These are phyloP conservation scores for Candida nitratophila DNA, from an alignment of 805 yeast genomes.

Conservation along the genomic window DNA sequence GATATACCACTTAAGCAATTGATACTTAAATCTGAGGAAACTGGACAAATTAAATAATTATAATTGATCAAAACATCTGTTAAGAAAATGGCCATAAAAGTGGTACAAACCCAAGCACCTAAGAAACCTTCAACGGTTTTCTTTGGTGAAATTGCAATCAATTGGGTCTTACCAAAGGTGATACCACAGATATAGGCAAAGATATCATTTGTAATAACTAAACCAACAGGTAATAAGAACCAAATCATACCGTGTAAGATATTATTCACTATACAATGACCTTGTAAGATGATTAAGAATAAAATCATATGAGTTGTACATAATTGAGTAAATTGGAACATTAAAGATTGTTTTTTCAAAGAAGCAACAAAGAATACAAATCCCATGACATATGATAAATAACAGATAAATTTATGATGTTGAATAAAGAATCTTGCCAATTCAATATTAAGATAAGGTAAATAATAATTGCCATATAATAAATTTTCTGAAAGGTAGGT, in stretches of 20 bases:
- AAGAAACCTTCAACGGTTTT: conserved; percentile 96
- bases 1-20: conserved; percentile 54
- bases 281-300: conserved; percentile 84
- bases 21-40: conserved; percentile 50
- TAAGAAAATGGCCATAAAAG: conserved; percentile 60
- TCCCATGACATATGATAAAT: conserved; percentile 78
- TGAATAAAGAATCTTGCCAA: conserved; percentile 25
- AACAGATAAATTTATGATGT: conserved; percentile 80
- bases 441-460: conserved; percentile 17
- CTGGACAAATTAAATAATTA: conserved; percentile 84
- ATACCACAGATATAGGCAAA: conserved; percentile 97
- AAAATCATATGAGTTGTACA: conserved; percentile 93
- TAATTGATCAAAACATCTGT: conserved; percentile 58
- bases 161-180: conserved; percentile 88
- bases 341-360: conserved; percentile 79
- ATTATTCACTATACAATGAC: conserved; percentile 85
- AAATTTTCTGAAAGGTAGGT: conserved; percentile 43
- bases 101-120: conserved; percentile 96
- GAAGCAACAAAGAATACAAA: conserved; percentile 87
- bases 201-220: conserved; percentile 91
- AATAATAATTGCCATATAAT: conserved; percentile 1
- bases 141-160: conserved; percentile 91
- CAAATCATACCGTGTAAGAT: conserved; percentile 87
- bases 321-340: conserved; percentile 89
- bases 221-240: conserved; percentile 87